These are phyloP conservation scores for Crassisporium funariophilum DNA, from an alignment of 768 basidiomycete genomes.

Conservation along the genomic window DNA sequence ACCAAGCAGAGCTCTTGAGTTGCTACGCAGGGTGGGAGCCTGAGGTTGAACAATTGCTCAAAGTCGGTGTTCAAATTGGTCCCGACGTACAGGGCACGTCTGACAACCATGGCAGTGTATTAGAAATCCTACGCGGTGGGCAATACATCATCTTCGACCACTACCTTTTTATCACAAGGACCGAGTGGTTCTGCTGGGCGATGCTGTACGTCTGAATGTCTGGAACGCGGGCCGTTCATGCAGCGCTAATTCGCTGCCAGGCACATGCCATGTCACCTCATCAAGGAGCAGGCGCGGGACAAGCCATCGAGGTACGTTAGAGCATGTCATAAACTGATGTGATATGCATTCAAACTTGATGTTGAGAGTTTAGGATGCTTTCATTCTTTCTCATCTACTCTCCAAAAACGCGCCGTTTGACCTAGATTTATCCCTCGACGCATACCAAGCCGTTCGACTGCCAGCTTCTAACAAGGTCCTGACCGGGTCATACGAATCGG, in stretches of 20 bases:
- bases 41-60: conserved; percentile 30
- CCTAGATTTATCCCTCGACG: conserved; percentile 28
- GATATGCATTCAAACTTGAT: no score
- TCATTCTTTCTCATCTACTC: conserved; percentile 45
- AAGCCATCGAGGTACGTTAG: conserved; percentile 48
- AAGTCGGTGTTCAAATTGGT: conserved; percentile 17
- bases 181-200: conserved; percentile 46
- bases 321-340: no score
- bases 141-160: conserved; percentile 39
- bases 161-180: conserved; percentile 41
- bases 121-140: conserved; percentile 43
- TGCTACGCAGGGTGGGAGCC: conserved; percentile 36
- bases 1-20: conserved; percentile 33
- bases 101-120: conserved; percentile 30
- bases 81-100: background rate
- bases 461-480: conserved; percentile 38
- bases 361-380: conserved; percentile 52
- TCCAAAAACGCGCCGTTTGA: conserved; percentile 17
- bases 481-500: conserved; percentile 33
- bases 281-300: conserved; percentile 51
- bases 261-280: conserved; percentile 54
- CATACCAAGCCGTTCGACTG: conserved; percentile 35
- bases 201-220: conserved; percentile 38
- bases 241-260: no score
- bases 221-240: no score